Conservation (phyloP, 176 grass and related monocot species). For the Musa itinerans region DNA sequence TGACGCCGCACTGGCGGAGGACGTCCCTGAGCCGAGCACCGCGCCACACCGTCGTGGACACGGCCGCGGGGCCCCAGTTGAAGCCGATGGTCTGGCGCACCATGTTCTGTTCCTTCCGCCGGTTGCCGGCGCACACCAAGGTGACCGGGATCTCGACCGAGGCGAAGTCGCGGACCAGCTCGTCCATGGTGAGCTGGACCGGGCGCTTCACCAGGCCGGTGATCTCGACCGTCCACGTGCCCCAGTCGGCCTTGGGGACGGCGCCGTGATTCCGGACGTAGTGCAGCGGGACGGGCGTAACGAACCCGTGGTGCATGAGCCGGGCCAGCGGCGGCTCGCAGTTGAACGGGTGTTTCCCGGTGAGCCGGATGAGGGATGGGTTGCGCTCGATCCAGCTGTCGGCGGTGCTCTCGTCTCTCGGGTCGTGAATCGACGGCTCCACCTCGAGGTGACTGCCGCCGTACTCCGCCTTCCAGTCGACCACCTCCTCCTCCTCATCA, state of each 20-base stretch:
- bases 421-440: background rate
- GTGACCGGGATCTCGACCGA: slow-evolving; percentile 11
- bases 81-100: slow-evolving; percentile 4
- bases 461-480: slow-evolving; percentile 1
- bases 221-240: slow-evolving; percentile 5
- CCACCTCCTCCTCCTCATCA: background rate
- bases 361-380: slow-evolving; percentile 10
- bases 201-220: slow-evolving; percentile 8
- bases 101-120: slow-evolving; percentile 21
- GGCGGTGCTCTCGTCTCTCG: background rate
- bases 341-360: slow-evolving; percentile 14
- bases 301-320: slow-evolving; percentile 14
- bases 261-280: slow-evolving; percentile 14
- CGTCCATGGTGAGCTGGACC: slow-evolving; percentile 6
- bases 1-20: slow-evolving; percentile 7
- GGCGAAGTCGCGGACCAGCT: background rate
- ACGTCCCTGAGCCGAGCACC: slow-evolving; percentile 4
- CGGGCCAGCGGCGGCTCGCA: slow-evolving; percentile 1
- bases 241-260: slow-evolving; percentile 2
- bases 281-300: background rate
- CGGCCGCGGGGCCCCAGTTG: slow-evolving; percentile 11
- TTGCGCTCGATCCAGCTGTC: slow-evolving; percentile 13
- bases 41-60: slow-evolving; percentile 10
- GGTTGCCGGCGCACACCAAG: slow-evolving; percentile 10
- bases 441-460: background rate